Conservation (phyloP, 805 yeast genomes). For the Cyberlindnera galapagoensis region DNA sequence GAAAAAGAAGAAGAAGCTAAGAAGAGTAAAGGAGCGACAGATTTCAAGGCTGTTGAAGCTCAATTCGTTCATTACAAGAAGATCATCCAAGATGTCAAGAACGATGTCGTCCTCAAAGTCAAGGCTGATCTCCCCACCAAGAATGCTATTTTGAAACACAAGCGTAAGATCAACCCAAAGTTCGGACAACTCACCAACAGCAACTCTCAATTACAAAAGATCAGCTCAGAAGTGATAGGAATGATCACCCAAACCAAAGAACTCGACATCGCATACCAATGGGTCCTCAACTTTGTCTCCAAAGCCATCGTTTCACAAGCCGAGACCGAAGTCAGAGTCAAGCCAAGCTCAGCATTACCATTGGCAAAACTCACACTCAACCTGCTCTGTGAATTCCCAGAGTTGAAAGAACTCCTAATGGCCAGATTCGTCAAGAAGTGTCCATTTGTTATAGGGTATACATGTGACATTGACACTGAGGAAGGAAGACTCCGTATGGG, state of each 20-base stretch:
- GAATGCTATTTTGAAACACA: conserved; percentile 48
- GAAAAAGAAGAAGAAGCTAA: conserved; percentile 16
- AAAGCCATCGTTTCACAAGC: conserved; percentile 88
- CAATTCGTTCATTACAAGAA: conserved; percentile 42
- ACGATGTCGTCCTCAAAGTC: conserved; percentile 49
- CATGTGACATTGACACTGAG: conserved; percentile 70
- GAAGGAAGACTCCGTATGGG: conserved; percentile 85
- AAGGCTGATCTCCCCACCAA: conserved; percentile 46
- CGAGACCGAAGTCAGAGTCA: conserved; percentile 82
- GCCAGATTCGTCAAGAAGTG: conserved; percentile 91
- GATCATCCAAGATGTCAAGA: conserved; percentile 53
- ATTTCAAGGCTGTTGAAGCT: conserved; percentile 32
- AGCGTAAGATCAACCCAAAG: conserved; percentile 77
- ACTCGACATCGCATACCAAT: conserved; percentile 50
- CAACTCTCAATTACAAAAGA: conserved; percentile 44
- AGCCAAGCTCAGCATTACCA: conserved; percentile 73
- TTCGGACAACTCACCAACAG: conserved; percentile 88
- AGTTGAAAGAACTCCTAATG: conserved; percentile 33
- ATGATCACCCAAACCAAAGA: conserved; percentile 43
- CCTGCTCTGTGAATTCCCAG: conserved; percentile 43
- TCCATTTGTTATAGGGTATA: conserved; percentile 79
- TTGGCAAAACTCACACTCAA: conserved; percentile 59
- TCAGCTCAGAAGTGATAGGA: conserved; percentile 44
- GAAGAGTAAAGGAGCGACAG: conserved; percentile 28
- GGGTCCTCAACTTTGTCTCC: conserved; percentile 78